phyloP scores from a whole-genome alignment of 2,329 filamentous ascomycete species.

The Ascochyta clinopodiicola region DNA sequence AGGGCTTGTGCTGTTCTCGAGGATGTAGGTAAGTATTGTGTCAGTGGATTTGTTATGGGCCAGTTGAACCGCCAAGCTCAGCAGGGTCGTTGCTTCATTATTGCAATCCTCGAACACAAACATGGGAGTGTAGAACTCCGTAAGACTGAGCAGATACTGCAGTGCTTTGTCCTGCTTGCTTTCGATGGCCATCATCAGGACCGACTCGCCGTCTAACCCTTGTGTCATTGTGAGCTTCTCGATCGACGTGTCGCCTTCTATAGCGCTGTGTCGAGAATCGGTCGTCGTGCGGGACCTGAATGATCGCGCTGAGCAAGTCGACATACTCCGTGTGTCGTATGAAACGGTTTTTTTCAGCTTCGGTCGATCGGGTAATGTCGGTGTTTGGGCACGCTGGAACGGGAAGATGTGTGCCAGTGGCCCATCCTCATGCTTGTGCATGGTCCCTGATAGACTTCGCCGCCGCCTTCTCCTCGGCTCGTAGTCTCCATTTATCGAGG shows the following conservation, averaged over 20 bases:
- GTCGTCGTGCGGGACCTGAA: slow-evolving; percentile 82
- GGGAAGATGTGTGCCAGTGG: slow-evolving; percentile 86
- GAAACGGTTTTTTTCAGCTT: slow-evolving; percentile 77
- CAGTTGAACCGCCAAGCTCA: slow-evolving; percentile 89
- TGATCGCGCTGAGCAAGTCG: slow-evolving; percentile 83
- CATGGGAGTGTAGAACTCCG: slow-evolving; percentile 74
- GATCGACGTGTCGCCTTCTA: slow-evolving; percentile 87
- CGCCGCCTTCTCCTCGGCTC: slow-evolving; percentile 27
- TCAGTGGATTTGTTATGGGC: slow-evolving; percentile 78
- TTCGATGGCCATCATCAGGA: slow-evolving; percentile 66
- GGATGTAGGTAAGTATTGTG: slow-evolving; percentile 74
- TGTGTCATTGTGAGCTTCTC: slow-evolving; percentile 77
- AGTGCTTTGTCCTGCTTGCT: slow-evolving; percentile 73
- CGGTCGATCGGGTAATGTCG: slow-evolving; percentile 56
- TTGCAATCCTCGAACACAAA: slow-evolving; percentile 83
- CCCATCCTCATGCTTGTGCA: slow-evolving; percentile 39
- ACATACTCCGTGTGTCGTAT: slow-evolving; percentile 88
- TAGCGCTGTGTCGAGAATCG: slow-evolving; percentile 65
- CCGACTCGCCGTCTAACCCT: slow-evolving; percentile 75
- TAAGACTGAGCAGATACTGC: slow-evolving; percentile 77
- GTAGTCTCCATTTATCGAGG: slow-evolving; percentile 40
- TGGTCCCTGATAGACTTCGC: slow-evolving; percentile 30
- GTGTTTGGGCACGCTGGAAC: slow-evolving; percentile 71
- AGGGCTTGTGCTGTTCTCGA: slow-evolving; percentile 60
- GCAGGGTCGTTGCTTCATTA: slow-evolving; percentile 84